Evolutionary conservation across 2,329 filamentous ascomycete species (phyloP), one percentile per base, ranked within the genome.

Genomic region (Colletotrichum orchidophilum): DNA sequence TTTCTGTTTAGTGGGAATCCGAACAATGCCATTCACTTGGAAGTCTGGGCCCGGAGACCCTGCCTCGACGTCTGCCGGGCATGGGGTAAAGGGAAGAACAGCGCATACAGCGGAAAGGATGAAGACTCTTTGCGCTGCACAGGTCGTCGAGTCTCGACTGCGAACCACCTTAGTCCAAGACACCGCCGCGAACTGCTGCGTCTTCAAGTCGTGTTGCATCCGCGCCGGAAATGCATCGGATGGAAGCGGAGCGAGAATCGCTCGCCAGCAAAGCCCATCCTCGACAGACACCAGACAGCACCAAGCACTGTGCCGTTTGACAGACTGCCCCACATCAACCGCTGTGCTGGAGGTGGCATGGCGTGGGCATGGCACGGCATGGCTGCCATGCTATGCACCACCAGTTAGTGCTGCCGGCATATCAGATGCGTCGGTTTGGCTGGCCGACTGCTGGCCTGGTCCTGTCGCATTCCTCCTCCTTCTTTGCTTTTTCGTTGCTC

Each of bases 381-480:
- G 69, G 58, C 59, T 59, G 33, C 69, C 64, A 71, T 63, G 33
- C 69, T 58, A 71, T 69, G 64, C 69, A 46, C 39, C 35, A n/a
- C 53, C 53, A 52, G 42, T 31, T 21, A 29, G 39, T 61, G 63
- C 57, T 66, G 63, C 68, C 63, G 68, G 68, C 68, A 54, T 66
- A 55, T 57, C 50, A 62, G 24, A 62, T 70, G 67, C 50, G 59
- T 63, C 49, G 64, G 26, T n/a, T 13, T 50, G 27, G 31, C 52
- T 58, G 26, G 31, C n/a, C 11, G 60, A 42, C 54, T 50, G 24
- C 58, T 52, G 42, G 57, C 21, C 24, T 33, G 35, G 12, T 33
- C 55, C 13, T 15, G 15, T 31, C 11, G 6, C 58, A 50, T n/a
- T 33, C 58, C 27, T 46, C 9, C 59, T 24, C 26, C 46, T 39